These are phyloP conservation scores for Colletotrichum ledebouriae DNA, from an alignment of 2,329 filamentous ascomycete species.

Conservation along the genomic window DNA sequence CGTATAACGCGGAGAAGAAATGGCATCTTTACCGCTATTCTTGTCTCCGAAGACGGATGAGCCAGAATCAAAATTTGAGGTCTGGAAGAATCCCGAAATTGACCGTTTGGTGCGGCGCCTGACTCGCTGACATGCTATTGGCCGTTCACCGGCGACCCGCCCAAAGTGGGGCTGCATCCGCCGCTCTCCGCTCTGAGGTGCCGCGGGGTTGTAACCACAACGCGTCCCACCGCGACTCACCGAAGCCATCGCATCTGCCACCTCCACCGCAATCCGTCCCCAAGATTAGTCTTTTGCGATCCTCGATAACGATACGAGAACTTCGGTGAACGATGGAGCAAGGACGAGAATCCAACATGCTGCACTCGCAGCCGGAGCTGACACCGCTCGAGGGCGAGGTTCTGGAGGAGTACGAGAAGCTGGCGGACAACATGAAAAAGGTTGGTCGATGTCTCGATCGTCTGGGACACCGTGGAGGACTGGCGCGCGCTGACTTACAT, in stretches of 20 bases:
- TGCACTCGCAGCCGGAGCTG: constrained; percentile 67
- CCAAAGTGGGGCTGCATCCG: constrained; percentile 2
- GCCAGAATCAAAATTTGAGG: neutral
- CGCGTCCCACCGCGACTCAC: constrained; percentile 39
- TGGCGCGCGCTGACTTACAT: neutral
- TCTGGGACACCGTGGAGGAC: neutral
- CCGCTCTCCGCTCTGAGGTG: neutral
- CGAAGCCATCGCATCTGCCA: constrained; percentile 12
- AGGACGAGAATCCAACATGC: constrained; percentile 44
- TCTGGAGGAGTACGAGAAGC: constrained; percentile 89
- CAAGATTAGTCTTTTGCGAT: neutral
- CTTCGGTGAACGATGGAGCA: constrained; percentile 33
- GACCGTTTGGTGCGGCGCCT: constrained; percentile 15
- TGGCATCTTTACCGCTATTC: constrained; percentile 4
- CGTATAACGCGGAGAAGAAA: neutral
- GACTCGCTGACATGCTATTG: constrained; percentile 20
- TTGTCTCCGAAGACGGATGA: constrained; percentile 6
- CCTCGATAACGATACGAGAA: neutral
- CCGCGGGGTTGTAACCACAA: constrained; percentile 29
- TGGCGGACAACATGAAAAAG: constrained; percentile 92
- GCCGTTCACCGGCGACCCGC: constrained; percentile 15
- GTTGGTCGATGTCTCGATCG: constrained; percentile 60
- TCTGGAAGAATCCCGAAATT: neutral
- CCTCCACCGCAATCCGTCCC: neutral
- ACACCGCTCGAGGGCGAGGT: constrained; percentile 92